phyloP scores from a whole-genome alignment of 305 asterid species.

The Fraxinus xanthoxyloides region DNA sequence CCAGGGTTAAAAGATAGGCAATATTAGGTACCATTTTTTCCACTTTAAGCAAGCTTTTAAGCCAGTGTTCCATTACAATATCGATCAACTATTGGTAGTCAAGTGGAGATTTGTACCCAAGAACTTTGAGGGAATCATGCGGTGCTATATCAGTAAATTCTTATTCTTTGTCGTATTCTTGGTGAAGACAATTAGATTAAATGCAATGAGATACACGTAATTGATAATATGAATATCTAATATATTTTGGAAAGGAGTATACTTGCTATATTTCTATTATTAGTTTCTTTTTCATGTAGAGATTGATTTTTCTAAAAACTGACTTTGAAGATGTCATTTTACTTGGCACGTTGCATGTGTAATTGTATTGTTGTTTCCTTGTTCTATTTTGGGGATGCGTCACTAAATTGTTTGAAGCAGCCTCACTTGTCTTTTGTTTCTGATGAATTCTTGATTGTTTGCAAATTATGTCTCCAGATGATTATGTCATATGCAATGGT shows the following conservation, averaged over 20 bases:
- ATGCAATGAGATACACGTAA: neutral
- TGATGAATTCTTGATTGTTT: neutral
- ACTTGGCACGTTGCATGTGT: neutral
- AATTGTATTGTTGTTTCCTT: neutral
- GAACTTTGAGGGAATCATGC: slow-evolving; percentile 83
- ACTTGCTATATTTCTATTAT: neutral
- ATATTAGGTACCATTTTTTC: too few relatives aligned
- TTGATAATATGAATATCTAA: neutral
- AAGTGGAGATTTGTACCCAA: slow-evolving; percentile 91
- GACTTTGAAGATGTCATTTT: neutral
- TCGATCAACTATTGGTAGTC: slow-evolving; percentile 31
- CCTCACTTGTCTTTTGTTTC: neutral
- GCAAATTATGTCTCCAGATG: slow-evolving; percentile 44
- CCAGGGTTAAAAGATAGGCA: too few relatives aligned
- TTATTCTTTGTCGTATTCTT: neutral
- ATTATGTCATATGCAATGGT: slow-evolving; percentile 82
- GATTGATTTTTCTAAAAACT: neutral
- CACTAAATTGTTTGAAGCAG: neutral
- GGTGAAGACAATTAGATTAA: neutral
- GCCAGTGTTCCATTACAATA: too few relatives aligned
- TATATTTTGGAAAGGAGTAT: neutral
- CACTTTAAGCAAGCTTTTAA: too few relatives aligned
- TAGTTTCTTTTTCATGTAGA: neutral
- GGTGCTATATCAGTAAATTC: slow-evolving; percentile 73
- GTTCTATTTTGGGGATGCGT: neutral